Conservation (phyloP, 169 alveolate genomes). For the Babesia ovata region DNA sequence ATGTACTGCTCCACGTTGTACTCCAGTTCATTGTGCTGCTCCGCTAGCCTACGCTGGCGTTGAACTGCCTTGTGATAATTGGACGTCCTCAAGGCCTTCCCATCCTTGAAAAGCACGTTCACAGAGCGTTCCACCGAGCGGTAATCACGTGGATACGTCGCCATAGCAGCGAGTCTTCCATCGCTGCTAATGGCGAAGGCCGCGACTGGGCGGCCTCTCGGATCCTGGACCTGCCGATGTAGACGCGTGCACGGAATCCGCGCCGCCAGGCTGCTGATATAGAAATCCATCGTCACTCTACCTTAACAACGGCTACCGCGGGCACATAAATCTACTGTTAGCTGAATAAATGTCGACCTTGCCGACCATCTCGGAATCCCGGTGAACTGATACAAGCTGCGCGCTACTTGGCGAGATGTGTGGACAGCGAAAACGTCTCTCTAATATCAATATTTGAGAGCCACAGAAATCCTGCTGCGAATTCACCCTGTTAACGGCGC, state of each 20-base stretch:
- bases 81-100: conserved; percentile 29
- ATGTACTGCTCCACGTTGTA: conserved; percentile 31
- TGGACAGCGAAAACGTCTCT: no score
- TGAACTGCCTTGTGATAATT: conserved; percentile 48
- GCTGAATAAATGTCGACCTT: no score
- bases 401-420: no score
- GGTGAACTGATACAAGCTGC: no score
- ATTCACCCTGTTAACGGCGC: no score
- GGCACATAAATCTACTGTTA: no score
- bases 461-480: no score
- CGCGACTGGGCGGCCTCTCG: conserved; percentile 44
- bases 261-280: conserved; percentile 39
- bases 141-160: conserved; percentile 33
- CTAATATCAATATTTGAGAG: no score
- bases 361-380: no score
- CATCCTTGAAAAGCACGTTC: conserved; percentile 40
- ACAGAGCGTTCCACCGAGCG: conserved; percentile 32
- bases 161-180: conserved; percentile 49
- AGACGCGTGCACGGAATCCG: conserved; percentile 60
- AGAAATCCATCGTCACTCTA: conserved; percentile 38
- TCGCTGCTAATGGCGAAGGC: conserved; percentile 38
- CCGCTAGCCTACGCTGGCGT: conserved; percentile 24
- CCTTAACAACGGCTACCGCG: no score
- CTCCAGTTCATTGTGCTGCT: conserved; percentile 33
- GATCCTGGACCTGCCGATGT: conserved; percentile 61